Base-by-base conservation (phyloP, 1,284 basidiomycete species). In the Tylopilus sp. region DNA sequence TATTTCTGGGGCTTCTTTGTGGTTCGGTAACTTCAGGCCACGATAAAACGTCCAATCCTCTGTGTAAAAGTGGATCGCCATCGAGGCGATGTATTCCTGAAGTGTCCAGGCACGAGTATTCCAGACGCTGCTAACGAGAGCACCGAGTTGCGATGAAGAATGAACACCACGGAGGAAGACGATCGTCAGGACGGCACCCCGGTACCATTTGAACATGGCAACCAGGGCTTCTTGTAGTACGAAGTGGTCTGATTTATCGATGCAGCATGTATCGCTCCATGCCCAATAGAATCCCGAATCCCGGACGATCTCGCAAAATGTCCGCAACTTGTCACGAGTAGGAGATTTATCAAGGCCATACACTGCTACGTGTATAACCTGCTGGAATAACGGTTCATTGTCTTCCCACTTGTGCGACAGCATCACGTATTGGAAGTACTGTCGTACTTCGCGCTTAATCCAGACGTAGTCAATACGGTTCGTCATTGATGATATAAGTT, bases 71-170 rank as follows among this genome's bases (percentile, higher is more conserved):
- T n/a, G 39, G 15, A 55, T 36, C 1, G 33, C 35, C 17, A 40
- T 43, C 9, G 52, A 36, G 10, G 60, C 54, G n/a, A 56, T 25
- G 14, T 59, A 44, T 26, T 53, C 60, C 42, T 56, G 60, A 5
- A 54, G 52, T 13, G 53, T 59, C 60, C 57, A 59, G 1, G 41
- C 60, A 3, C 60, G 42, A 19, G 32, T 48, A 15, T 54, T 54
- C 53, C 53, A 48, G 29, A 28, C 17, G 6, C 44, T 54, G 14
- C 7, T 11, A 22, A 25, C 7, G 6, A 56, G 54, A 37, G 20
- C 53, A 10, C 56, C 56, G 3, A 14, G 36, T 5, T 2, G n/a
- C 6, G 55, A 47, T 1, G 41, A 32, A 14, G 45, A 56, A 2
- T 7, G 26, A 17, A 54, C 42, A 1, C 37, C 56, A 19, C 41